Percentiles rank a stretch among this genome's conserved stretches.
These are phyloP conservation scores for Aspergillus fijiensis DNA, from an alignment of 2,329 filamentous ascomycete species.

Conservation along the genomic window DNA sequence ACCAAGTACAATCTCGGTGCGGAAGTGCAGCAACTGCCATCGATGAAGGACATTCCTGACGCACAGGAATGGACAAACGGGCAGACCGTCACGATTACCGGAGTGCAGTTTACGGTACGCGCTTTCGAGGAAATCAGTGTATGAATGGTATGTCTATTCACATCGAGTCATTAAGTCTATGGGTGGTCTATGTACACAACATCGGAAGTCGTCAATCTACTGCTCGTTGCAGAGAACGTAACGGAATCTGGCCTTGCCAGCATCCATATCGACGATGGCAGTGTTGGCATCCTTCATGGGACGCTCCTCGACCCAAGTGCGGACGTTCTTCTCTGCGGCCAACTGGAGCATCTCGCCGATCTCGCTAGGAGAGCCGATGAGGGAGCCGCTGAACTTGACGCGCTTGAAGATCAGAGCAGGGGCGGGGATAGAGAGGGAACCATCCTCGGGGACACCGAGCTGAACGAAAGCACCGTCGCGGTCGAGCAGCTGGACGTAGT, in stretches of 20 bases:
- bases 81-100: slow-evolving; percentile 20
- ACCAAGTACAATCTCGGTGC: slow-evolving; percentile 5
- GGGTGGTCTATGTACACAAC: slow-evolving; percentile 10
- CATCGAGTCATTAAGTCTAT: slow-evolving; percentile 10
- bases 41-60: slow-evolving; percentile 18
- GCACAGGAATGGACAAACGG: slow-evolving; percentile 20
- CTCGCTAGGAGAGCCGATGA: slow-evolving; percentile 41
- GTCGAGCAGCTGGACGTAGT: slow-evolving; percentile 60
- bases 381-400: slow-evolving; percentile 49
- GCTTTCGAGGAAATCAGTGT: slow-evolving; percentile 27
- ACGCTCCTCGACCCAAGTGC: slow-evolving; percentile 42
- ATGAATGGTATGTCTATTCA: not conserved
- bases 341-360: slow-evolving; percentile 48
- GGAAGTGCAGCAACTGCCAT: slow-evolving; percentile 18
- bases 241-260: slow-evolving; percentile 45
- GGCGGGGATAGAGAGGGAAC: slow-evolving; percentile 53
- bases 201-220: slow-evolving; percentile 9
- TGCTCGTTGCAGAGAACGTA: slow-evolving; percentile 45
- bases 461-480: slow-evolving; percentile 61
- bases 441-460: slow-evolving; percentile 64
- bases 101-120: slow-evolving; percentile 25
- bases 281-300: slow-evolving; percentile 46
- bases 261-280: slow-evolving; percentile 44
- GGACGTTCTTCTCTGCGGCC: slow-evolving; percentile 38
- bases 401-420: slow-evolving; percentile 56